These are phyloP conservation scores for Aspergillus latus DNA, from an alignment of 2,329 filamentous ascomycete genomes.

Conservation along the genomic window DNA sequence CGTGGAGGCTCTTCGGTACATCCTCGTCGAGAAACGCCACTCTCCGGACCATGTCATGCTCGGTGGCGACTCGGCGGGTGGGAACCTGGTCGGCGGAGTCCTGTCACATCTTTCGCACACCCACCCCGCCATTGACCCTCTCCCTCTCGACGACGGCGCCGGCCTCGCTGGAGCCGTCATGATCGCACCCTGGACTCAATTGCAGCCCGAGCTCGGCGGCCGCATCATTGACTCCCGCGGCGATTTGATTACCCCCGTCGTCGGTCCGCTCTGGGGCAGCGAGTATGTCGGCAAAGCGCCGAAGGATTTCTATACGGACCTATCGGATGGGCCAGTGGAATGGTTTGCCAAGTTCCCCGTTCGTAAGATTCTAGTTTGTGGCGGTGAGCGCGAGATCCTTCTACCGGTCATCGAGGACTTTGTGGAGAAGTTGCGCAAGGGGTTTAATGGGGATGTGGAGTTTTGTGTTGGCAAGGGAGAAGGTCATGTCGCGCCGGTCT, in stretches of 20 bases:
- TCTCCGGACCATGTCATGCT: slow-evolving; percentile 39
- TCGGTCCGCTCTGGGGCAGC: slow-evolving; percentile 48
- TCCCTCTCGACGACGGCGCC: slow-evolving; percentile 40
- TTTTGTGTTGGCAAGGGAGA: slow-evolving; percentile 40
- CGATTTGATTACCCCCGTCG: slow-evolving; percentile 49
- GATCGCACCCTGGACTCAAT: slow-evolving; percentile 59
- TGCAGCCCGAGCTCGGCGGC: slow-evolving; percentile 47
- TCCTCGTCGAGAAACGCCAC: slow-evolving; percentile 35
- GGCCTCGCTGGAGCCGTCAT: slow-evolving; percentile 52
- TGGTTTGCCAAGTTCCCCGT: slow-evolving; percentile 57
- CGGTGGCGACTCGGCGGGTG: slow-evolving; percentile 48
- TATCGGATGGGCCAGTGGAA: slow-evolving; percentile 47
- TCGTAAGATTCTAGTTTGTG: slow-evolving; percentile 53
- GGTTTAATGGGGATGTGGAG: slow-evolving; percentile 30
- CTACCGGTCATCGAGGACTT: slow-evolving; percentile 57
- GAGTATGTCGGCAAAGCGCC: slow-evolving; percentile 47
- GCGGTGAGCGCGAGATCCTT: slow-evolving; percentile 57
- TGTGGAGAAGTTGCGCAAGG: slow-evolving; percentile 45
- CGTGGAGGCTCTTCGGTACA: slow-evolving; percentile 42
- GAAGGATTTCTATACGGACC: slow-evolving; percentile 56
- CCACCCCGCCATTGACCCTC: slow-evolving; percentile 50
- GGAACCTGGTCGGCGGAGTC: slow-evolving; percentile 41
- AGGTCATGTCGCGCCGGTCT: slow-evolving; percentile 45
- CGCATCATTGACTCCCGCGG: slow-evolving; percentile 50
- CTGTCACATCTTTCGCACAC: slow-evolving; percentile 52